Percentiles rank a stretch among this genome's conserved stretches.
These are phyloP conservation scores for Otatea glauca DNA, from an alignment of 176 grass and related monocot species.

Conservation along the genomic window DNA sequence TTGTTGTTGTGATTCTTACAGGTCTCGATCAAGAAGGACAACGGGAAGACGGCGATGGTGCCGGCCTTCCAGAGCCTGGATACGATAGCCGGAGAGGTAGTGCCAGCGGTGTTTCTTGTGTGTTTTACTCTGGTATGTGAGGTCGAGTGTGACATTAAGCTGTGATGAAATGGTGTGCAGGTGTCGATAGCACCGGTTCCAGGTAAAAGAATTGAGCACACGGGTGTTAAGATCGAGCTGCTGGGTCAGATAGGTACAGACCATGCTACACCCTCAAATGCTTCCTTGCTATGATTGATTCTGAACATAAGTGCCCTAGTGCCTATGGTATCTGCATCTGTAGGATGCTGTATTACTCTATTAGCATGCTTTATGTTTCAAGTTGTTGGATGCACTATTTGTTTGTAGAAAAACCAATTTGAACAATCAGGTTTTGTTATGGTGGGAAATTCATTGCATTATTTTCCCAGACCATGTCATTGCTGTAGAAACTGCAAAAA, in stretches of 20 bases:
- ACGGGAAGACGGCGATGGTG: conserved; percentile 76
- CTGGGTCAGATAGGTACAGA: conserved; percentile 85
- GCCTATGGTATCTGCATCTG: background rate
- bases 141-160: background rate
- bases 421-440: background rate
- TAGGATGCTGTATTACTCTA: background rate
- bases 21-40: conserved; percentile 83
- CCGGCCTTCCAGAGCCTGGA: conserved; percentile 87
- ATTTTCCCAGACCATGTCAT: background rate
- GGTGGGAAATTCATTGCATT: background rate
- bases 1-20: conserved; percentile 32
- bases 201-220: conserved; percentile 89
- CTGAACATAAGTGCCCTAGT: background rate
- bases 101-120: background rate
- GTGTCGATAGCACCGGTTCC: conserved; percentile 79
- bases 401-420: background rate
- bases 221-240: conserved; percentile 84
- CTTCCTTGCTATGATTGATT: background rate
- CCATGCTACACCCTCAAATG: conserved; percentile 12
- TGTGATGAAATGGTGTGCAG: conserved; percentile 47
- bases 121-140: conserved; percentile 17
- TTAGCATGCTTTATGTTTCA: background rate
- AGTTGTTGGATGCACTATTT: background rate
- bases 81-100: conserved; percentile 83
- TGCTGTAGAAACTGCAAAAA: background rate